phyloP scores from a whole-genome alignment of 257 asterid genomes.

The Asclepias syriaca region DNA sequence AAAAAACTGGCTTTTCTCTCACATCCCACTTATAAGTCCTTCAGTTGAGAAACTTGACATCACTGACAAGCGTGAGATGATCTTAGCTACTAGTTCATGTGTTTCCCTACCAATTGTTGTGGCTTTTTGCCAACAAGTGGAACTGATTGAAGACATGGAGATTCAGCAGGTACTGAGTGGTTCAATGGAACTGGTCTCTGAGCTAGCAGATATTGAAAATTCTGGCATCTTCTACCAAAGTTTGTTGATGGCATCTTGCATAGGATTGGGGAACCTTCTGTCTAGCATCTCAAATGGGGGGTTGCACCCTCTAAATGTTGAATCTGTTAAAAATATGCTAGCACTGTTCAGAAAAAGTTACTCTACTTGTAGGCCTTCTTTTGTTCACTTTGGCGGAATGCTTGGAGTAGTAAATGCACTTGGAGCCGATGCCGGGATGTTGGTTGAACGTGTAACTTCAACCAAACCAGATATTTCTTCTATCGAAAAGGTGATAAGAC shows the following conservation, averaged over 20 bases:
- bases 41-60: conserved; percentile 21
- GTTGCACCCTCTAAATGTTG: conserved; percentile 46
- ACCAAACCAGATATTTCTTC: conserved; percentile 22
- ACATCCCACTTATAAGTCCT: conserved; percentile 44
- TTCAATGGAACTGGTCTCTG: conserved; percentile 52
- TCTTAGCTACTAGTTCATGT: conserved; percentile 69
- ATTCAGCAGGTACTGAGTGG: conserved; percentile 44
- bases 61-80: conserved; percentile 30
- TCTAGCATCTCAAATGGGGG: conserved; percentile 53
- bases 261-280: conserved; percentile 79
- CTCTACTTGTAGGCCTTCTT: conserved; percentile 53
- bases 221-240: conserved; percentile 53
- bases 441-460: conserved; percentile 29
- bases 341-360: conserved; percentile 58
- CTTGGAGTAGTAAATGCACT: conserved; percentile 76
- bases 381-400: conserved; percentile 80
- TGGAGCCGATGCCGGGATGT: conserved; percentile 79
- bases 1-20: conserved; percentile 58
- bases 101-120: conserved; percentile 64
- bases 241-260: conserved; percentile 81
- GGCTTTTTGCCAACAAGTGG: conserved; percentile 73
- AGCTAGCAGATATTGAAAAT: conserved; percentile 42
- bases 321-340: conserved; percentile 50
- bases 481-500: conserved; percentile 45
- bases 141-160: conserved; percentile 62